Conservation (phyloP, 257 asterid genomes). For the Gentiana macrophylla region DNA sequence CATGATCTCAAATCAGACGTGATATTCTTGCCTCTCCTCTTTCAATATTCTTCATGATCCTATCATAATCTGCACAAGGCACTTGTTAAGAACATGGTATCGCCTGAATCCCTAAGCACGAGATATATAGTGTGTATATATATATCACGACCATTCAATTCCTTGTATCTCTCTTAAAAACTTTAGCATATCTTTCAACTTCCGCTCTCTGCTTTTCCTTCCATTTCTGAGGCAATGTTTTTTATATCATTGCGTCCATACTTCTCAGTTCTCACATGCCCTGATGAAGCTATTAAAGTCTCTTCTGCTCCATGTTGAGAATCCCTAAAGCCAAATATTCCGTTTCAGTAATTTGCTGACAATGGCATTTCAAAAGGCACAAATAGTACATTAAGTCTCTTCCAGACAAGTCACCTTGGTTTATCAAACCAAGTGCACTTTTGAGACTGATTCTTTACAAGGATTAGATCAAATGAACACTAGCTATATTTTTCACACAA, state of each 20-base stretch:
- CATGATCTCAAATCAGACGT: slow-evolving; percentile 94
- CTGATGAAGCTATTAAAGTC: slow-evolving; percentile 91
- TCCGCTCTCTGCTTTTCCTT: slow-evolving; percentile 86
- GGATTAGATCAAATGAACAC: too few species aligned
- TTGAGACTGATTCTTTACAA: too few species aligned
- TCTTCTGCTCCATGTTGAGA: slow-evolving; percentile 96
- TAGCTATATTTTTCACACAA: too few species aligned
- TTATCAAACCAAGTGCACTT: too few species aligned
- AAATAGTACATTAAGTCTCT: too few species aligned
- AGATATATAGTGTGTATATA: background rate
- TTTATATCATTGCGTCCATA: slow-evolving; percentile 77
- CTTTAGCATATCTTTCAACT: slow-evolving; percentile 86
- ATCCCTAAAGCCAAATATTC: slow-evolving; percentile 47
- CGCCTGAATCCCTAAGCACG: too few species aligned
- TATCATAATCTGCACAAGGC: slow-evolving; percentile 70
- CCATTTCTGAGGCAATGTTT: slow-evolving; percentile 93
- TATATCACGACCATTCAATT: slow-evolving; percentile 53
- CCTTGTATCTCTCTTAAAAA: slow-evolving; percentile 91
- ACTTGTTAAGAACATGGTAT: background rate
- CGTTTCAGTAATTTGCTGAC: background rate
- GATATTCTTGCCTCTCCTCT: slow-evolving; percentile 98
- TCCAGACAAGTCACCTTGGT: too few species aligned
- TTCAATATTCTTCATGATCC: slow-evolving; percentile 86
- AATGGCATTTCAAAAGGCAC: too few species aligned
- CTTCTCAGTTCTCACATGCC: slow-evolving; percentile 66